Base-by-base conservation (phyloP, 2,329 filamentous ascomycete genomes). In the Cladosporium austrohemisphaericum region DNA sequence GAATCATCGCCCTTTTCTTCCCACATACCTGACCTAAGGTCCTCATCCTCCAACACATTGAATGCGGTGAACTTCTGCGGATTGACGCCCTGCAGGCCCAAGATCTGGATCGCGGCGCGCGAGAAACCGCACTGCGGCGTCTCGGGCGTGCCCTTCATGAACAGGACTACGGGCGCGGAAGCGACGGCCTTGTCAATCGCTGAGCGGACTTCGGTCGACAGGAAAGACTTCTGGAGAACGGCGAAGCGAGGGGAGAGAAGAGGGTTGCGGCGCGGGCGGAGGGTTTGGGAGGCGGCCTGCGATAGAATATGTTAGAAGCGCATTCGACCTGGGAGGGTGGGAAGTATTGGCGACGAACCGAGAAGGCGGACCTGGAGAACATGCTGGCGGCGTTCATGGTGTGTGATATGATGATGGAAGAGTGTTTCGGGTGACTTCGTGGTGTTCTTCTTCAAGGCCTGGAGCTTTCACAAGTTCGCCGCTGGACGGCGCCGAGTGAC, bases 61-160 rank as follows among this genome's bases (percentile, higher is more conserved):
- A 95, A 96, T 6, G 93, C 92, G n/a, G 90, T 88, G 67, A 98
- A 98, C 75, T 97, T 97, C 57, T 80, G 78, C 13, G 93, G 93
- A 72, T 97, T 88, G 54, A 98, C 90, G 56, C 93, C 93, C 73
- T 98, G 92, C 63, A 96, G 72, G 51, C 92, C 89, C 56, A 98
- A 77, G 62, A 98, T 91, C 76, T 97, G 91, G 67, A 98, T 95
- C 67, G 81, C 89, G 48, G 92, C 92, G 61, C 91, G 83, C 52
- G 92, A 97, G 77, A 96, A 98, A 37, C 93, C 93, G 72, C 93
- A 98, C 71, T 96, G 91, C 16, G 93, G 93, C 53, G 83, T 88
- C 73, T 96, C 91, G 51, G 93, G 93, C 1, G 93, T 97, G 52
- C 93, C 93, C 76, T 98, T 98, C 93, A 98, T 98, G 77, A 98